phyloP scores from a whole-genome alignment of 1,139 yeast genomes.

The Hemisphaericaspora subhashii region DNA sequence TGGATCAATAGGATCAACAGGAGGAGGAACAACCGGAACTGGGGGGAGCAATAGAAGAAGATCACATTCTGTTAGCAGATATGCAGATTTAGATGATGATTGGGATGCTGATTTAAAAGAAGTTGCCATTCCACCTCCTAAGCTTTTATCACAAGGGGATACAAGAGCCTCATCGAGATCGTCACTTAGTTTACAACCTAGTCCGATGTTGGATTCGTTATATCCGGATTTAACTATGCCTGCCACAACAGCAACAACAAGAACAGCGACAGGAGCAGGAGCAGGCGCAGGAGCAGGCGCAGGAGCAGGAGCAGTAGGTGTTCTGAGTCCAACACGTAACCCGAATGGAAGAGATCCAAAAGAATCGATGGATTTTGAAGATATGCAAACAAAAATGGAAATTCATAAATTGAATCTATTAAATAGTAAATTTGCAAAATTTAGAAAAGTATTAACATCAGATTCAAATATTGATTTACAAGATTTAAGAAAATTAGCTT shows the following conservation, averaged over 20 bases:
- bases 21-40: neutral
- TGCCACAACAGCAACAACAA: slow-evolving; percentile 11
- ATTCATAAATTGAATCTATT: slow-evolving; percentile 58
- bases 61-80: slow-evolving; percentile 22
- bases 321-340: slow-evolving; percentile 4
- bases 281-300: neutral
- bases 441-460: slow-evolving; percentile 60
- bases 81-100: slow-evolving; percentile 78
- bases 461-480: slow-evolving; percentile 57
- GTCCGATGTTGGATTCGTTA: slow-evolving; percentile 36
- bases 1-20: neutral
- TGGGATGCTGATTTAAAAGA: slow-evolving; percentile 87
- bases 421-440: slow-evolving; percentile 63
- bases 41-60: neutral
- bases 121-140: slow-evolving; percentile 18
- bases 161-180: slow-evolving; percentile 10
- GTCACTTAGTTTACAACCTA: slow-evolving; percentile 13
- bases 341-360: too few relatives aligned
- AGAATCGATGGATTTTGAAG: slow-evolving; percentile 26
- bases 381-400: slow-evolving; percentile 40
- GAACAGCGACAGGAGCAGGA: neutral
- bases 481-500: slow-evolving; percentile 74
- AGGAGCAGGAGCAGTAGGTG: neutral
- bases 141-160: neutral
- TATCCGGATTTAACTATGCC: slow-evolving; percentile 39